A percentile compares a stretch with the other conserved stretches of the same genome.
phyloP scores from a whole-genome alignment of 768 basidiomycete species.

The Russula vinacea region DNA sequence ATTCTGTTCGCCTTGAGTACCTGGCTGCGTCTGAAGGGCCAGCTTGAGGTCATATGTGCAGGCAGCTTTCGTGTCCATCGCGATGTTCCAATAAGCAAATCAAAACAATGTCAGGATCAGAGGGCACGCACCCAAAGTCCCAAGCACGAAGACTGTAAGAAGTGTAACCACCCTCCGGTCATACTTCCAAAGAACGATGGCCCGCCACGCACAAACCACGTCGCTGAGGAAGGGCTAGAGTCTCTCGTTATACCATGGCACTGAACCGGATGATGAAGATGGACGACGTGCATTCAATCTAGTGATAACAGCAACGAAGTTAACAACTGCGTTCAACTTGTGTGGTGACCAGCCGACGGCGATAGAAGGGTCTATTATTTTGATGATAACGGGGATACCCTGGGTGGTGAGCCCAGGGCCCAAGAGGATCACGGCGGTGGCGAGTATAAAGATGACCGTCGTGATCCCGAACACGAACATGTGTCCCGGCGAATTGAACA shows the following conservation, averaged over 20 bases:
- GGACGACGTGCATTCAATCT: constrained; percentile 15
- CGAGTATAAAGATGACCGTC: constrained; percentile 16
- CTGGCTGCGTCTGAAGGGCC: constrained; percentile 10
- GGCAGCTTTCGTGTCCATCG: background rate
- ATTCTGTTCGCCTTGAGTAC: background rate
- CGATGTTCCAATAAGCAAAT: background rate
- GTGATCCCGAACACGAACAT: constrained; percentile 16
- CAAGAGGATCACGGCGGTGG: constrained; percentile 8
- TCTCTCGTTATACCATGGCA: background rate
- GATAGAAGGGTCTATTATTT: constrained; percentile 4
- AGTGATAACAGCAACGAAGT: constrained; percentile 5
- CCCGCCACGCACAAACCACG: constrained; percentile 26
- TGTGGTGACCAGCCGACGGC: constrained; percentile 16
- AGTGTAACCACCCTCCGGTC: constrained; percentile 18
- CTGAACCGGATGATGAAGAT: background rate
- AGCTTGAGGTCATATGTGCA: constrained; percentile 19
- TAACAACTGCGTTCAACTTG: constrained; percentile 8
- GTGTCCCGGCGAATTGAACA: constrained; percentile 15
- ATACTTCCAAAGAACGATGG: constrained; percentile 19
- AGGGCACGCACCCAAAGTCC: constrained; percentile 11
- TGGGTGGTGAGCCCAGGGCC: constrained; percentile 13
- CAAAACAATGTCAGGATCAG: too few species aligned
- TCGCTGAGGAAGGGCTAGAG: constrained; percentile 22
- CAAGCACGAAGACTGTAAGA: constrained; percentile 15
- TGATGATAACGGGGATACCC: constrained; percentile 17